Percentiles rank a stretch among this genome's conserved stretches.
These are phyloP conservation scores for Botrytis medusae DNA, from an alignment of 2,329 filamentous ascomycete genomes.

Conservation along the genomic window DNA sequence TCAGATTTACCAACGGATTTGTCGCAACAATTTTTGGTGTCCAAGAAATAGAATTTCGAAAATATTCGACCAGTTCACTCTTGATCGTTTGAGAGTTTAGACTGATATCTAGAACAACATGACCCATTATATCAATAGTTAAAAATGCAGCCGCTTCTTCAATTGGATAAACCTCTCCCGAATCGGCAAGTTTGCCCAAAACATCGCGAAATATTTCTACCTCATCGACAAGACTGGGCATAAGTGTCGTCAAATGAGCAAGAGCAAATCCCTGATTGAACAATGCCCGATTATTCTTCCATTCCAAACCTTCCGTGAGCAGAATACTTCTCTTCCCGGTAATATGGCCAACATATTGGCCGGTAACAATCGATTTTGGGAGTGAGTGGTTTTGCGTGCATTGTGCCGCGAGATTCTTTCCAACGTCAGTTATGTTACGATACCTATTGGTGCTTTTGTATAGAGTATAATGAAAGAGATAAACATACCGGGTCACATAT, in stretches of 20 bases:
- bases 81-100: slow-evolving; percentile 28
- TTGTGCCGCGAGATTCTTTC: slow-evolving; percentile 16
- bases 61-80: slow-evolving; percentile 29
- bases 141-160: slow-evolving; percentile 28
- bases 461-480: background rate
- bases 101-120: slow-evolving; percentile 24
- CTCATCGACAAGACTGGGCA: slow-evolving; percentile 30
- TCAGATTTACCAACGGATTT: slow-evolving; percentile 23
- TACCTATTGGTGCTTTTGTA: background rate
- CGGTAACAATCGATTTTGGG: background rate
- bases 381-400: slow-evolving; percentile 20
- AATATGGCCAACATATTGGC: slow-evolving; percentile 15
- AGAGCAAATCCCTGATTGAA: slow-evolving; percentile 35
- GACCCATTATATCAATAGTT: slow-evolving; percentile 34
- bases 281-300: slow-evolving; percentile 31
- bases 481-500: slow-evolving; percentile 20
- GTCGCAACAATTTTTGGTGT: slow-evolving; percentile 26
- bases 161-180: slow-evolving; percentile 28
- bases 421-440: background rate
- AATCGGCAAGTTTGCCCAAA: slow-evolving; percentile 27
- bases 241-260: slow-evolving; percentile 27
- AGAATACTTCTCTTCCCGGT: slow-evolving; percentile 26
- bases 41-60: slow-evolving; percentile 30
- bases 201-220: slow-evolving; percentile 23
- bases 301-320: slow-evolving; percentile 31